Evolutionary conservation across 331 rosid genomes (phyloP).

Genomic region (Pyrus hybrid): DNA sequence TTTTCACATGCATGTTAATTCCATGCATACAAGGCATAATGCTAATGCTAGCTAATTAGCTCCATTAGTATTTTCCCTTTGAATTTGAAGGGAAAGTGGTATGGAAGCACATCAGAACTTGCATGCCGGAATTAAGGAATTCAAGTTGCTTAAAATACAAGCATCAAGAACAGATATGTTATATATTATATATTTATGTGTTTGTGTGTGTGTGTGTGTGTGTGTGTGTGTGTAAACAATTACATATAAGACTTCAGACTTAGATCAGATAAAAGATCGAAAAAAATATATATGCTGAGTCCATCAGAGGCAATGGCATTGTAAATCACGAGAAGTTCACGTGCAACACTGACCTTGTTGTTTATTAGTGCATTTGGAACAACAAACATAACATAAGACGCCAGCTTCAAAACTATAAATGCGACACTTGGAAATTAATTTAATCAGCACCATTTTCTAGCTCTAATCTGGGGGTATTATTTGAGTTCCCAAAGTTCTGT

Average conservation of each 20-base stretch:
- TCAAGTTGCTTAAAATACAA: conserved; percentile 23
- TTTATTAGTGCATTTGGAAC: conserved; percentile 14
- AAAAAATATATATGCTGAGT: too few relatives aligned
- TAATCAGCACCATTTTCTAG: conserved; percentile 11
- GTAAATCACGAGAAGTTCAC: conserved; percentile 86
- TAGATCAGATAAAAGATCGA: too few relatives aligned
- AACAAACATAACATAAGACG: conserved; percentile 26
- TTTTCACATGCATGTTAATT: conserved; percentile 11
- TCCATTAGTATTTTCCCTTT: not conserved
- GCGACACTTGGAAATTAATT: conserved; percentile 37
- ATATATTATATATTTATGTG: too few relatives aligned
- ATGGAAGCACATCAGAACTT: conserved; percentile 19
- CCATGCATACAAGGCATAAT: not conserved
- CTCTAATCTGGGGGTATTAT: conserved; percentile 1
- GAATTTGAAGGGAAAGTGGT: conserved; percentile 8
- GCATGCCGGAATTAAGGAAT: conserved; percentile 3
- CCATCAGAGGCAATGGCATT: conserved; percentile 50
- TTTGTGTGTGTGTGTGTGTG: too few relatives aligned
- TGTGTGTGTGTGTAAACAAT: too few relatives aligned
- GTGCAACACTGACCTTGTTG: conserved; percentile 67
- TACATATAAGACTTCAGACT: too few relatives aligned
- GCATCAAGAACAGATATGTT: conserved; percentile 27
- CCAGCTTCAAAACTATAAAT: conserved; percentile 17
- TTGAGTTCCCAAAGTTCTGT: not conserved
- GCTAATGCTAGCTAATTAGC: not conserved